Base-by-base conservation (phyloP, 352 stramenopile species). In the Phytophthora sp. region DNA sequence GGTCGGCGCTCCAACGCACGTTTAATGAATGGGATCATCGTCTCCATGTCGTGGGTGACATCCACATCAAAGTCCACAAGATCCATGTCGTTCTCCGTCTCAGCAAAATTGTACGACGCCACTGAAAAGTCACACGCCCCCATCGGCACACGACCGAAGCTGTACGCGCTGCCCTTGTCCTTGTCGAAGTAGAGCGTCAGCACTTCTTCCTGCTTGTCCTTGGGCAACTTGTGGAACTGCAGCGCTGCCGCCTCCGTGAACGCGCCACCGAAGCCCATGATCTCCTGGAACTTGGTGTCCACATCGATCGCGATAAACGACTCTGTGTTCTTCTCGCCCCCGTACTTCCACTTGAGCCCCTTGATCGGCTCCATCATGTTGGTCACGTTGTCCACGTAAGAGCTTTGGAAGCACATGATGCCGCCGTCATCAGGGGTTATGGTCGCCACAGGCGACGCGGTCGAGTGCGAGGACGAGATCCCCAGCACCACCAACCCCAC, bases 221-320 rank as follows among this genome's bases (percentile, higher is more conserved):
- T 35, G 3, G 90, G 73, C 33, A 98, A 60, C 57, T 92, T 94
- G 2, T 77, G 66, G 62, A 98, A 95, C 66, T 97, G 89, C 35
- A 96, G 71, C 5, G 87, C 85, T 15, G 92, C 75, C 5, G 89
- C 84, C 62, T 98, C 93, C 7, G 93, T 98, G 69, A 98, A 98
- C 2, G 93, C 93, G 6, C 91, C 93, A n/a, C 93, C 64, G 74
- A 98, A 98, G 35, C 93, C 93, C 51, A 90, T 75, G 46, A 94
- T 92, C 61, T 90, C 80, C 63, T 94, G 86, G 70, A 70, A 89
- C 56, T 76, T 71, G 44, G 74, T 76, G 41, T 60, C 52, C 15
- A 63, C 51, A 49, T 93, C 78, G 23, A 93, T 69, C 1, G 55
- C 21, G 56, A 93, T 83, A 39, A 68, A 81, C 51, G 79, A 87